Evolutionary conservation across 2,329 filamentous ascomycete genomes (phyloP), one percentile per base, ranked within the genome.

Genomic region (Xylaria digitata): DNA sequence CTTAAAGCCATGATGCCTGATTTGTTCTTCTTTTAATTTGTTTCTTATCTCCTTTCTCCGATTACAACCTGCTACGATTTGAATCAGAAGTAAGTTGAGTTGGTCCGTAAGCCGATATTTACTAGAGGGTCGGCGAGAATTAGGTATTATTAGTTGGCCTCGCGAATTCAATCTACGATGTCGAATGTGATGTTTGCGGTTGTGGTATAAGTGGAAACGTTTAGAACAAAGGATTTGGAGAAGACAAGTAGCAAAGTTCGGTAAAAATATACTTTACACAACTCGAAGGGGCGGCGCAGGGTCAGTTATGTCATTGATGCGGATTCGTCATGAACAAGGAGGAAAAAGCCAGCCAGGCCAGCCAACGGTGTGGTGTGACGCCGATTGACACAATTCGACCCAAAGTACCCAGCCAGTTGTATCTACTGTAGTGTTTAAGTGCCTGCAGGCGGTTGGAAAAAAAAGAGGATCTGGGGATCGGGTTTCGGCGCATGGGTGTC

Each of bases 1-100:
- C 81, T 82, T 75, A 86, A 78, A 34, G 81, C 80, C 87, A 89
- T 76, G 19, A 57, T 87, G 55, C 5, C n/a, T 32, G 26, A 6
- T 4, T 55, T 55, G 5, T 17, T 6, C 1, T 45, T n/a, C 15
- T 40, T 17, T 26, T 37, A 6, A 37, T 17, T 45, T 63, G n/a
- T n/a, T 37, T 45, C n/a, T 42, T 45, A 21, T n/a, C 3, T 21
- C 2, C 13, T 30, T 23, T 48, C 1, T 42, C 34, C 8, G 34
- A 42, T 9, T 54, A n/a, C 26, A 17, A 45, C 6, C 42, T n/a
- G n/a, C 11, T 26, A 21, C 19, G 42, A 52, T 17, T 26, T 15
- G 11, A 17, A 37, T 34, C 11, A 11, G 19, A 6, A 13, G 15
- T 4, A 8, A 46, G 40, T 53, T 40, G 54, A 42, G 9, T 21